Evolutionary conservation across 345 rosid species (phyloP).

Genomic region (Anacardium occidentale): DNA sequence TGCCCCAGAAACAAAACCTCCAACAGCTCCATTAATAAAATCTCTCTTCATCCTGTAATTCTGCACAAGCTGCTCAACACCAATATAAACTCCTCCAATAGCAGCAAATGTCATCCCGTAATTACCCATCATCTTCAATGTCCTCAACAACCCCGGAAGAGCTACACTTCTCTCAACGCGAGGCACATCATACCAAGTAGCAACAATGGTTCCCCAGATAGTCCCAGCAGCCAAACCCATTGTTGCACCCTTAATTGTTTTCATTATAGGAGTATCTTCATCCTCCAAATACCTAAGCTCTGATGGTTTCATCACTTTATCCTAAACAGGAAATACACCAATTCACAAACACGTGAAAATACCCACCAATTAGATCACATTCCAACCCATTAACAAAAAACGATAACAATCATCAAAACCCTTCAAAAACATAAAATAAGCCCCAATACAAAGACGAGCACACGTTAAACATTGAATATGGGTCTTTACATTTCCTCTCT

Average conservation of each 20-base stretch:
- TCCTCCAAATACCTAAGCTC: conserved; percentile 89
- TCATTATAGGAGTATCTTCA: conserved; percentile 65
- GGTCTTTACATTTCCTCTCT: too few relatives aligned
- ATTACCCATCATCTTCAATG: conserved; percentile 94
- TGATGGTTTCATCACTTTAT: conserved; percentile 64
- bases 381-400: not conserved
- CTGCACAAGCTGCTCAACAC: conserved; percentile 89
- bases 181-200: conserved; percentile 96
- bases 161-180: conserved; percentile 96
- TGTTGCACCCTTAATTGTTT: conserved; percentile 82
- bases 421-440: too few relatives aligned
- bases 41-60: conserved; percentile 76
- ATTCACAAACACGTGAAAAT: conserved; percentile 9
- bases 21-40: conserved; percentile 84
- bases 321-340: conserved; percentile 19
- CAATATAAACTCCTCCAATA: conserved; percentile 91
- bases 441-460: too few relatives aligned
- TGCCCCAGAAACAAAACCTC: conserved; percentile 97
- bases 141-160: conserved; percentile 86
- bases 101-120: conserved; percentile 92
- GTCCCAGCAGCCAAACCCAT: conserved; percentile 80
- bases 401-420: not conserved
- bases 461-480: too few relatives aligned
- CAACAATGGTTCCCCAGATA: conserved; percentile 82
- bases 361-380: conserved; percentile 1